These are phyloP conservation scores for Jatropha podagrica DNA, from an alignment of 441 rosid species.

Conservation along the genomic window DNA sequence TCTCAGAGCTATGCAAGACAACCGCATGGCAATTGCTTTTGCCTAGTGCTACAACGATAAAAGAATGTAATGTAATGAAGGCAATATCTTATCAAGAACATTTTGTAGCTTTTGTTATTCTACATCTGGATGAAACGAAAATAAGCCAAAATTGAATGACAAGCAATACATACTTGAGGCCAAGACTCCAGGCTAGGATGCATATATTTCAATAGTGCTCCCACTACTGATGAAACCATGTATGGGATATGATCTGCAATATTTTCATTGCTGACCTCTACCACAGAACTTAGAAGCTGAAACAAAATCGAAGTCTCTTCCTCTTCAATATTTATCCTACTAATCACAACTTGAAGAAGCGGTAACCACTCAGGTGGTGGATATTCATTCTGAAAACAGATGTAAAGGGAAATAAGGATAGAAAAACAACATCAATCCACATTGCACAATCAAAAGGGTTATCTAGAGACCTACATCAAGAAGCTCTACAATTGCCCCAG, in stretches of 20 bases:
- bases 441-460: slow-evolving; percentile 21
- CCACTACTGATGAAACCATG: slow-evolving; percentile 58
- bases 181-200: slow-evolving; percentile 54
- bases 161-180: slow-evolving; percentile 59
- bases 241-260: slow-evolving; percentile 61
- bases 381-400: slow-evolving; percentile 63
- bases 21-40: neutral
- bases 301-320: slow-evolving; percentile 67
- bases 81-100: neutral
- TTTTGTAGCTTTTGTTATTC: neutral
- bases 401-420: slow-evolving; percentile 26
- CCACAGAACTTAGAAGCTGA: slow-evolving; percentile 70
- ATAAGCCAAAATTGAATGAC: neutral
- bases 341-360: slow-evolving; percentile 68
- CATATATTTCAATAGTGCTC: slow-evolving; percentile 46
- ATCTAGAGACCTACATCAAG: slow-evolving; percentile 53
- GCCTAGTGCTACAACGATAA: neutral
- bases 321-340: slow-evolving; percentile 66
- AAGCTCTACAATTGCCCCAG: slow-evolving; percentile 71
- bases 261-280: slow-evolving; percentile 64
- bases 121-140: neutral
- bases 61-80: neutral
- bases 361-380: slow-evolving; percentile 80
- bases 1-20: neutral
- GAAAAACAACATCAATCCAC: slow-evolving; percentile 8